Evolutionary conservation across 2,329 filamentous ascomycete species (phyloP), one percentile per base, ranked within the genome.

Genomic region (Colletotrichum sp.): DNA sequence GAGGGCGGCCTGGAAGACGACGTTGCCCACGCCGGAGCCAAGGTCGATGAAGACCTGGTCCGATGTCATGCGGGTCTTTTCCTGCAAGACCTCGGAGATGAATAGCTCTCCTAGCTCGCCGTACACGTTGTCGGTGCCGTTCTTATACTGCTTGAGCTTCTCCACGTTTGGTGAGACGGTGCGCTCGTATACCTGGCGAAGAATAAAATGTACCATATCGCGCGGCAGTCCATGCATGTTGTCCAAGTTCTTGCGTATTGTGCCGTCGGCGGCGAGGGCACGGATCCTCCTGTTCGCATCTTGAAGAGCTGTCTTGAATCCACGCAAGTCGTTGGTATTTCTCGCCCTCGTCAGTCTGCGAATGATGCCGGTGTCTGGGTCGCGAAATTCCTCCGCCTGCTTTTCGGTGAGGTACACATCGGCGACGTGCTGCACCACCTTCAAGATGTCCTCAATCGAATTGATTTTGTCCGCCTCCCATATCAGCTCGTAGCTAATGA

Each of bases 21-120:
- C 96, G 82, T 99, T 99, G 64, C 96, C 97, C 18, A 99, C 97
- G 34, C 97, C 97, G 3, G 96, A 99, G 65, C 97, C 97, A 16
- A 99, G 90, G 82, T 99, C 97, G 75, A 99, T 93, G 83, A 99
- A 99, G 48, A 98, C 92, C 80, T 98, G 94, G 66, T 93, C 91
- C 1, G 95, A 96, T 75, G 92, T 96, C 83, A 99, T 92, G 60
- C 92, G 89, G 5, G 94, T 94, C 83, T 95, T 91, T 79, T 93
- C 89, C 18, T 93, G 91, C 79, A 99, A 93, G 75, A 99, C 95
- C 74, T 93, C 92, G 77, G 94, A 94, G 78, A 97, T 91, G 82
- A 99, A 98, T 3, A 93, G 93, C 24, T 97, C 94, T 34, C 97
- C 89, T 30, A 99, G 91, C 84, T 99, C 97, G 82, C 97, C 97